Evolutionary conservation across 2,329 filamentous ascomycete species (phyloP).

Genomic region (Trichoderma atroviride): DNA sequence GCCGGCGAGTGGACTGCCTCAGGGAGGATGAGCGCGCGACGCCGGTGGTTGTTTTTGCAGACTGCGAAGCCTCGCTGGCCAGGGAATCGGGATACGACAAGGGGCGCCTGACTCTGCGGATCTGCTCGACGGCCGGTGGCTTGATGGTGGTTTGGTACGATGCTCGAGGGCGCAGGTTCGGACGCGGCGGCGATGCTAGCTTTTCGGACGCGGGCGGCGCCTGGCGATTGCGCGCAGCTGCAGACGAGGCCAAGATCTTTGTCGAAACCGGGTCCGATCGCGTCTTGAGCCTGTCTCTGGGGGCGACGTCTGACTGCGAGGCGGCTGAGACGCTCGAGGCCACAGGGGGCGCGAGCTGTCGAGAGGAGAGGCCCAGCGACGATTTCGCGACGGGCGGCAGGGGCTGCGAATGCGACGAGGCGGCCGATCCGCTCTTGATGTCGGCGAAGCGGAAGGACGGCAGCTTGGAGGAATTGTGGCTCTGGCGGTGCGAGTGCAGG

Average conservation of each 20-base stretch:
- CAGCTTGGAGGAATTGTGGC: constrained; percentile 58
- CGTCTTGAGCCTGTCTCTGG: background rate
- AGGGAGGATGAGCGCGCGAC: constrained; percentile 35
- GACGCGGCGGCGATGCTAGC: constrained; percentile 21
- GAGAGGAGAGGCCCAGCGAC: constrained; percentile 19
- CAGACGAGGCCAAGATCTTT: constrained; percentile 3
- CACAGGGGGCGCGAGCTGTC: constrained; percentile 25
- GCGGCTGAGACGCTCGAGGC: constrained; percentile 20
- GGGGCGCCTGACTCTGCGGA: constrained; percentile 25
- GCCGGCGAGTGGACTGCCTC: constrained; percentile 43
- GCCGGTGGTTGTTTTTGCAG: constrained; percentile 31
- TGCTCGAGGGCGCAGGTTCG: constrained; percentile 25
- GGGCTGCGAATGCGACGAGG: constrained; percentile 32
- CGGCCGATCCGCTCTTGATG: constrained; percentile 40
- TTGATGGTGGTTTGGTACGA: constrained; percentile 27
- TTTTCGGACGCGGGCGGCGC: constrained; percentile 9
- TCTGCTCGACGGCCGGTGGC: constrained; percentile 17
- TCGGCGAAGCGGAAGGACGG: constrained; percentile 59
- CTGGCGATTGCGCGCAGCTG: constrained; percentile 22
- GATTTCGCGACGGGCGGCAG: constrained; percentile 30
- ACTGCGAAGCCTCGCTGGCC: constrained; percentile 28
- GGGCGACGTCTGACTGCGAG: constrained; percentile 19
- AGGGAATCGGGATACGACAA: constrained; percentile 28
- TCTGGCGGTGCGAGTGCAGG: constrained; percentile 54
- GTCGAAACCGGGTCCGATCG: constrained; percentile 2